Evolutionary conservation across 306 rosid species (phyloP), one percentile per base, ranked within the genome.

Genomic region (Senna siamea): DNA sequence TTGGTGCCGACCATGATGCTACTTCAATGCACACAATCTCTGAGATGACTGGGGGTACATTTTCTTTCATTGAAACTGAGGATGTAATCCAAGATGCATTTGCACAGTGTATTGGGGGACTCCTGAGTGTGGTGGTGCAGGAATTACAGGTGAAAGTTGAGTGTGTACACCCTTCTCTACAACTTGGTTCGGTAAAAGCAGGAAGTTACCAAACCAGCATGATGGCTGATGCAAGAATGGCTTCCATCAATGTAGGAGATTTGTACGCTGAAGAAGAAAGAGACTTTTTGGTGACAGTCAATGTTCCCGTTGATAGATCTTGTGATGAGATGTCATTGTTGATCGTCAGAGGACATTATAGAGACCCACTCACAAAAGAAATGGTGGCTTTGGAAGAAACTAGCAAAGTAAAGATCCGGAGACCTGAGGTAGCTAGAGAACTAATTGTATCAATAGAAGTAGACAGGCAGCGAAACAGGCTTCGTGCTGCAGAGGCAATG

Each of bases 31-130:
- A 94, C 81, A 75, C 93, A 23, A 87, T 94, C 66, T 92, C 99
- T 2, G 96, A 94, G 75, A 72, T 74, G 58, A 89, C 99, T 7
- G 95, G 97, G 26, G 99, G 99, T 15, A 92, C 99, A 52, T 94
- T 92, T 88, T 94, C 99, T 40, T 92, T 92, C 76, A 94, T 94
- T 56, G 99, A 94, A 85, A 83, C 96, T 2, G 99, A 94, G 82
- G 82, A 76, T 58, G 96, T 90, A 65, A 94, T 94, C 77, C 99
- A 94, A 87, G 97, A 94, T 50, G 99, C 99, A 59, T 94, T 94
- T 79, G 99, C 99, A 19, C 99, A 94, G 77, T 94, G 99, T 83
- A 92, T 94, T 44, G 99, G 99, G 9, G 99, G 99, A 20, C 93
- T 94, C 65, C 81, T 94, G 80, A 94, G 99, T 62, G 99, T 94